Evolutionary conservation across 1,284 basidiomycete genomes (phyloP).

Genomic region (Coniferiporia sulphurascens): DNA sequence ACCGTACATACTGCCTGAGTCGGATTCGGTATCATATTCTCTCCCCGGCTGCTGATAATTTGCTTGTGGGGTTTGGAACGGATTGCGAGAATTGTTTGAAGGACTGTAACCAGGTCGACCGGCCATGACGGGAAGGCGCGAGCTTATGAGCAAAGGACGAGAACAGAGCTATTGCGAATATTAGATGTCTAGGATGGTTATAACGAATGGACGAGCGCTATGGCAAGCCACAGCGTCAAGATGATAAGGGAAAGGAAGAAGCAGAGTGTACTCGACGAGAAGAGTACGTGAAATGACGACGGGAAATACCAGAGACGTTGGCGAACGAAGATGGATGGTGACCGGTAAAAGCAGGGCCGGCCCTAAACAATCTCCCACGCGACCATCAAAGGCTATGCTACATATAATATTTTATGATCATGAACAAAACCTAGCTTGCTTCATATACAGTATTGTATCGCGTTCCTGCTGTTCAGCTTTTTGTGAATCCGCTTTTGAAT

Average conservation of each 20-base stretch:
- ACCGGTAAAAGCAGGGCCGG: neutral
- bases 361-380: neutral
- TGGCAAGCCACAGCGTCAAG: conserved; percentile 10
- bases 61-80: conserved; percentile 25
- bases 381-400: neutral
- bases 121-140: conserved; percentile 28
- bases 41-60: conserved; percentile 16
- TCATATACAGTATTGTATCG: too few species aligned
- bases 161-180: neutral
- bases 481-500: too few species aligned
- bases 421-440: too few species aligned
- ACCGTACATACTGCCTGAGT: conserved; percentile 14
- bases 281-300: neutral
- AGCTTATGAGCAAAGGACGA: neutral
- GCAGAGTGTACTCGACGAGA: neutral
- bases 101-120: conserved; percentile 35
- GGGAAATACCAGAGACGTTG: neutral
- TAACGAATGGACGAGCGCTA: conserved; percentile 1
- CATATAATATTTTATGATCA: too few species aligned
- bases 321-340: neutral
- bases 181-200: neutral
- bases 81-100: conserved; percentile 31
- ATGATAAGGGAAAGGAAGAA: neutral
- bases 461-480: too few species aligned
- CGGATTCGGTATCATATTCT: conserved; percentile 14